Evolutionary conservation across 2,329 filamentous ascomycete genomes (phyloP).

Genomic region (Diaporthe sp.): DNA sequence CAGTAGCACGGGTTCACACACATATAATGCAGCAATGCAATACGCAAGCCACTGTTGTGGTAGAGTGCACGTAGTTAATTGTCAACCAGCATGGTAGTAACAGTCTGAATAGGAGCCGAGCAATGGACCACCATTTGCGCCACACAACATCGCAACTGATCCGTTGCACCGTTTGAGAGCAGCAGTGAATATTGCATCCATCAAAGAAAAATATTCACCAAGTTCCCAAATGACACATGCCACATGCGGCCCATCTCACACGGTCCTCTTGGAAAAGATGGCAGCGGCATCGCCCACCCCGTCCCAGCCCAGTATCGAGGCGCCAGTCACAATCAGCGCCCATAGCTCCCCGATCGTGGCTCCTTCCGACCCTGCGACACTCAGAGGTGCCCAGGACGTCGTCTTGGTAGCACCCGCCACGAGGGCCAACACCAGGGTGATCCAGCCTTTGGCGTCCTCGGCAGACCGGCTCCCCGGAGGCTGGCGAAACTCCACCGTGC

Average conservation of each 20-base stretch:
- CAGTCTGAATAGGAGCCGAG: neutral
- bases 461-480: constrained; percentile 49
- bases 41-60: too few relatives aligned
- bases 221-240: too few relatives aligned
- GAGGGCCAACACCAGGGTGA: constrained; percentile 51
- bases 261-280: constrained; percentile 42
- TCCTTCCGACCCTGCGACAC: constrained; percentile 26
- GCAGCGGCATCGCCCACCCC: constrained; percentile 46
- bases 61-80: too few relatives aligned
- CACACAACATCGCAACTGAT: neutral
- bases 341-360: constrained; percentile 47
- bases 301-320: constrained; percentile 46
- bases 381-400: constrained; percentile 34
- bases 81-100: neutral
- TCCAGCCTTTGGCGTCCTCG: constrained; percentile 51
- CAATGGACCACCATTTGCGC: neutral
- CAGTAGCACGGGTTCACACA: neutral
- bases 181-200: neutral
- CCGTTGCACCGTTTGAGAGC: neutral
- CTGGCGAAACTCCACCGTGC: constrained; percentile 56
- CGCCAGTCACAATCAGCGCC: constrained; percentile 45
- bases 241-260: neutral
- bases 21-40: neutral
- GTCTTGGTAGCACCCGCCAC: constrained; percentile 48
- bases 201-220: too few relatives aligned